Evolutionary conservation across 1,284 basidiomycete genomes (phyloP).

Genomic region (Pterulicium gracile): DNA sequence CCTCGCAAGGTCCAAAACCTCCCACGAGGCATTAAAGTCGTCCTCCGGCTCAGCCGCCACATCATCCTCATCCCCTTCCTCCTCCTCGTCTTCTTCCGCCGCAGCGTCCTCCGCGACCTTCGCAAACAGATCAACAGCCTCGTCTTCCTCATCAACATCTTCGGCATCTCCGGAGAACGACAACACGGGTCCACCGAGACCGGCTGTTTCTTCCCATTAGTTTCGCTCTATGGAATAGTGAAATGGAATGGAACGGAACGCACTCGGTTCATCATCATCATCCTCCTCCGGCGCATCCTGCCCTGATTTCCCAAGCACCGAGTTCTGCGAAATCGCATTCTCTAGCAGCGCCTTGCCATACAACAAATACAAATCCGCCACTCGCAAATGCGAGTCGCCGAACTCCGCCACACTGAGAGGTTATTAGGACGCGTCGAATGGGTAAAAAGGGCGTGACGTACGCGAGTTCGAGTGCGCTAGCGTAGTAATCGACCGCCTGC

Average conservation of each 20-base stretch:
- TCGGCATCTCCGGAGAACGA: slow-evolving; percentile 71
- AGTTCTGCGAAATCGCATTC: slow-evolving; percentile 72
- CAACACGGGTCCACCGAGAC: slow-evolving; percentile 43
- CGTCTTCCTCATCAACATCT: slow-evolving; percentile 32
- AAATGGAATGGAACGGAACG: too few relatives aligned
- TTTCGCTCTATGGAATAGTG: too few relatives aligned
- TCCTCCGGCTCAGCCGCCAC: slow-evolving; percentile 75
- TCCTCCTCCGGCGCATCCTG: slow-evolving; percentile 40
- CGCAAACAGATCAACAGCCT: slow-evolving; percentile 51
- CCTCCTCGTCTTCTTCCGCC: slow-evolving; percentile 33
- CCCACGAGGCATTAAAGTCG: slow-evolving; percentile 93
- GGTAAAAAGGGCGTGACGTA: slow-evolving; percentile 28
- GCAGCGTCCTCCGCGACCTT: slow-evolving; percentile 35
- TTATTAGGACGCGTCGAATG: slow-evolving; percentile 7
- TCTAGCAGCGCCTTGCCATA: slow-evolving; percentile 85
- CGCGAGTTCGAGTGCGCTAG: slow-evolving; percentile 75
- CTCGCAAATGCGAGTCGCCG: slow-evolving; percentile 67
- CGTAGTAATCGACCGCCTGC: slow-evolving; percentile 77
- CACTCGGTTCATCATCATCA: slow-evolving; percentile 29
- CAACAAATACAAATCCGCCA: slow-evolving; percentile 73
- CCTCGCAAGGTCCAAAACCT: slow-evolving; percentile 80
- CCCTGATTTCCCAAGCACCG: slow-evolving; percentile 79
- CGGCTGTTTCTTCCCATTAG: too few relatives aligned
- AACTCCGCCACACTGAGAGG: slow-evolving; percentile 53
- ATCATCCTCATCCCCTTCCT: slow-evolving; percentile 40